A percentile compares a stretch with the other conserved stretches of the same genome.
Conservation (phyloP, 169 alveolate genomes). For the Plasmodium vivax region DNA sequence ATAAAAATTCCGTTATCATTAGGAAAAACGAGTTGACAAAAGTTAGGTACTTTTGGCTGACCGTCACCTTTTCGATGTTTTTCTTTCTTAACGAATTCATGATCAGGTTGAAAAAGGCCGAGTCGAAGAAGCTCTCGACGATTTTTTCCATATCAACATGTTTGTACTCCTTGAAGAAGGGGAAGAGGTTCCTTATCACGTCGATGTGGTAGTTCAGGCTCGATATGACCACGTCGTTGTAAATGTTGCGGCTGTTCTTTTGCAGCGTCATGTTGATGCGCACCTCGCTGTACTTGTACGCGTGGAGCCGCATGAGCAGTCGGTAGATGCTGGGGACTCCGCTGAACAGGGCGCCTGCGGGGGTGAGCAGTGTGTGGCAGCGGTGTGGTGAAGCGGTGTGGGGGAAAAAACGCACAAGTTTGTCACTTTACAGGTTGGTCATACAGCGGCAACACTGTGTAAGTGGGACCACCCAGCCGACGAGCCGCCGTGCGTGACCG, state of each 20-base stretch:
- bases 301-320: conserved; percentile 49
- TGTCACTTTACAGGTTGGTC: neutral
- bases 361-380: neutral
- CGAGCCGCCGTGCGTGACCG: neutral
- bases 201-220: conserved; percentile 62
- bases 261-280: conserved; percentile 52
- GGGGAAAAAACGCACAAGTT: neutral
- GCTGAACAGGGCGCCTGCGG: conserved; percentile 49
- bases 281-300: conserved; percentile 45
- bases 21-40: conserved; percentile 67
- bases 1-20: conserved; percentile 65
- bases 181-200: conserved; percentile 33
- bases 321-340: conserved; percentile 73
- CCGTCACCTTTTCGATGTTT: conserved; percentile 24
- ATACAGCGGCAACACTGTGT: neutral
- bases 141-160: conserved; percentile 61
- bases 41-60: conserved; percentile 36
- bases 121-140: conserved; percentile 55
- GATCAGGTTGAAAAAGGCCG: conserved; percentile 30
- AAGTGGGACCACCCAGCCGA: neutral
- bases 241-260: conserved; percentile 16
- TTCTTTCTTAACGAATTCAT: conserved; percentile 49
- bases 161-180: conserved; percentile 62
- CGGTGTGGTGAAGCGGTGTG: neutral
- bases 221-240: conserved; percentile 45